Evolutionary conservation across 1,284 basidiomycete species (phyloP), one percentile per base, ranked within the genome.

Genomic region (Erythrobasidium hasegawianum): DNA sequence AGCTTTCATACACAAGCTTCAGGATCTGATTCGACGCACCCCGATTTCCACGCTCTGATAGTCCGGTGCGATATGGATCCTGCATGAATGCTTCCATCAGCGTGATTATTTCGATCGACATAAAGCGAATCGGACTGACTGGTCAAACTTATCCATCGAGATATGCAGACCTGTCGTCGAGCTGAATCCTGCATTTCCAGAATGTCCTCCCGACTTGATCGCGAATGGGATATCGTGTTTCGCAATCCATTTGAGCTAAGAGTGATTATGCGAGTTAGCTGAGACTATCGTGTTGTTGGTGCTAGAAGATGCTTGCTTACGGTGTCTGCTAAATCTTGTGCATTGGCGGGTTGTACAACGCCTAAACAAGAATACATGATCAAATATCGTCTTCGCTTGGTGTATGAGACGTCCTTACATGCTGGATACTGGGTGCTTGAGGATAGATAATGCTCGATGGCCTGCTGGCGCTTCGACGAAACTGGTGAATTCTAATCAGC

Each of bases 91-190:
- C 7, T 29, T 7, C 14, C 50, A 53, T 50, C 45, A 29, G 26
- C 45, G n/a, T 16, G 22, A 53, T 16, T n/a, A n/a, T n/a, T n/a
- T n/a, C n/a, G n/a, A n/a, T n/a, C n/a, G n/a, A n/a, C n/a, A n/a
- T n/a, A n/a, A n/a, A n/a, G n/a, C n/a, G n/a, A n/a, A n/a, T n/a
- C n/a, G n/a, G n/a, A n/a, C n/a, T n/a, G n/a, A 77, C 0, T 81
- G 73, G 0, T 79, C 79, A 72, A 85, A 84, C 2, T 79, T 77
- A 24, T 70, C 75, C 83, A 86, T 82, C 1, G 81, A 75, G 61
- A 86, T 83, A 0, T 83, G 83, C 2, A 86, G 80, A 4, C 84
- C 84, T 0, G 72, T 71, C 1, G 84, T 84, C 0, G 83, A 84
- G 1, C 83, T 80, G 68, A 83, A 83, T 0, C 80, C 80, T 0